Percentiles rank a stretch among this genome's conserved stretches.
Evolutionary conservation across 1,284 basidiomycete genomes (phyloP).

Genomic region (Omphalotus olearius): DNA sequence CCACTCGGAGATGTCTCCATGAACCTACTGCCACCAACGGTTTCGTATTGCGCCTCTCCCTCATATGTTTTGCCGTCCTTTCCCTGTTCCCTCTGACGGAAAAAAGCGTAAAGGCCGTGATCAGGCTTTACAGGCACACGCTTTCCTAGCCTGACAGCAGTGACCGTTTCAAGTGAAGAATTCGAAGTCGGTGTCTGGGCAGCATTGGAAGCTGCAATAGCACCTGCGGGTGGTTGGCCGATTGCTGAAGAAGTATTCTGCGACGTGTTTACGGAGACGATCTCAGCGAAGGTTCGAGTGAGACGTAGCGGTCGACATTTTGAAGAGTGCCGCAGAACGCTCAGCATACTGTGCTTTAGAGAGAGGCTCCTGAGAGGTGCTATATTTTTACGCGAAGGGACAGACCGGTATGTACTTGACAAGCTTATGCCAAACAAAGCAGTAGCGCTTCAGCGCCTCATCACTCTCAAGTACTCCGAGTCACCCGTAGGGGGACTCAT

Average conservation of each 20-base stretch:
- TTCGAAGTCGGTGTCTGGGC: not conserved
- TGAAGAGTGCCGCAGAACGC: constrained; percentile 8
- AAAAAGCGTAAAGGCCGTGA: constrained; percentile 76
- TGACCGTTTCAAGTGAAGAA: constrained; percentile 1
- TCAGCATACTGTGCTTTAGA: constrained; percentile 5
- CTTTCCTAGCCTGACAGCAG: constrained; percentile 6
- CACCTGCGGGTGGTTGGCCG: not conserved
- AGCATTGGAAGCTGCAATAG: constrained; percentile 1
- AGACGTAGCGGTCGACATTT: not conserved
- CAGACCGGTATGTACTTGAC: too few species aligned
- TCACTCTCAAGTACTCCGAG: too few species aligned
- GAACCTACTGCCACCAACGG: constrained; percentile 19
- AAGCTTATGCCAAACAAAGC: too few species aligned
- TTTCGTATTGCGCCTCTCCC: constrained; percentile 31
- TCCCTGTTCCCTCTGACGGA: constrained; percentile 46
- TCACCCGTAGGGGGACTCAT: too few species aligned
- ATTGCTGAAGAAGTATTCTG: not conserved
- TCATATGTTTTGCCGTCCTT: constrained; percentile 22
- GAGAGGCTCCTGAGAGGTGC: too few species aligned
- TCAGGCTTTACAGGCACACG: constrained; percentile 36
- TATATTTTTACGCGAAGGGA: too few species aligned
- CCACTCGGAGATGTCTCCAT: constrained; percentile 8
- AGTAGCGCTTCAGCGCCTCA: too few species aligned
- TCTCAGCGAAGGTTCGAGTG: constrained; percentile 9
- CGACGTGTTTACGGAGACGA: not conserved